phyloP scores from a whole-genome alignment of 2,329 filamentous ascomycete species.

The Xylaria sp. region DNA sequence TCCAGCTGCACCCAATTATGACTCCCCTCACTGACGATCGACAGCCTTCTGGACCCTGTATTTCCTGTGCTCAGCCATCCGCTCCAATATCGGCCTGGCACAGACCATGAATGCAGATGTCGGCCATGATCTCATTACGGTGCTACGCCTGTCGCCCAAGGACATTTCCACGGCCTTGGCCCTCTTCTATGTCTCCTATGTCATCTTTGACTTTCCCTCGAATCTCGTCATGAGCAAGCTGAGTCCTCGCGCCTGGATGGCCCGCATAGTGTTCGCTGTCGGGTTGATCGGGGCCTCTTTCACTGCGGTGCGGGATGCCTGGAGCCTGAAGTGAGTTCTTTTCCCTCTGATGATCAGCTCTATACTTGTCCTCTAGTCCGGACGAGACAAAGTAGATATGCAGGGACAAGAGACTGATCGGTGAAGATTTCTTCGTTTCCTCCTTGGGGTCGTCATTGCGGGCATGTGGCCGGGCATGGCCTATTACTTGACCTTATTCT shows the following conservation, averaged over 20 bases:
- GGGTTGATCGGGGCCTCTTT: slow-evolving; percentile 87
- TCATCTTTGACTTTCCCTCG: slow-evolving; percentile 87
- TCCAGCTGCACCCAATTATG: neutral
- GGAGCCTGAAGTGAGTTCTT: slow-evolving; percentile 79
- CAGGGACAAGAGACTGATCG: slow-evolving; percentile 27
- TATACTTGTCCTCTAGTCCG: neutral
- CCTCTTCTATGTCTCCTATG: slow-evolving; percentile 92
- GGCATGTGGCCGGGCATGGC: slow-evolving; percentile 97
- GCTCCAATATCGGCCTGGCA: slow-evolving; percentile 91
- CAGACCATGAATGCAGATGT: slow-evolving; percentile 86
- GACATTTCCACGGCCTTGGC: slow-evolving; percentile 87
- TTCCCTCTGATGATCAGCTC: neutral
- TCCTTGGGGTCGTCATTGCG: slow-evolving; percentile 87
- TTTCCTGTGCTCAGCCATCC: slow-evolving; percentile 91
- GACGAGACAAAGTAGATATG: neutral
- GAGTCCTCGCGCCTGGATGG: slow-evolving; percentile 91
- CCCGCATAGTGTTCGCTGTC: slow-evolving; percentile 87
- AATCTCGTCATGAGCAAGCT: slow-evolving; percentile 89
- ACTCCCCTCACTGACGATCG: slow-evolving; percentile 20
- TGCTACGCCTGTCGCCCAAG: slow-evolving; percentile 75
- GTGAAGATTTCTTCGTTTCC: slow-evolving; percentile 76
- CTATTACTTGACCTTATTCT: slow-evolving; percentile 91
- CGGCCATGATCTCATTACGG: slow-evolving; percentile 78
- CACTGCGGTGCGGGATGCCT: slow-evolving; percentile 81
- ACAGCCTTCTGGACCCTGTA: slow-evolving; percentile 88